phyloP scores from a whole-genome alignment of 176 grass and related monocot genomes.

The Lolium rigidum region DNA sequence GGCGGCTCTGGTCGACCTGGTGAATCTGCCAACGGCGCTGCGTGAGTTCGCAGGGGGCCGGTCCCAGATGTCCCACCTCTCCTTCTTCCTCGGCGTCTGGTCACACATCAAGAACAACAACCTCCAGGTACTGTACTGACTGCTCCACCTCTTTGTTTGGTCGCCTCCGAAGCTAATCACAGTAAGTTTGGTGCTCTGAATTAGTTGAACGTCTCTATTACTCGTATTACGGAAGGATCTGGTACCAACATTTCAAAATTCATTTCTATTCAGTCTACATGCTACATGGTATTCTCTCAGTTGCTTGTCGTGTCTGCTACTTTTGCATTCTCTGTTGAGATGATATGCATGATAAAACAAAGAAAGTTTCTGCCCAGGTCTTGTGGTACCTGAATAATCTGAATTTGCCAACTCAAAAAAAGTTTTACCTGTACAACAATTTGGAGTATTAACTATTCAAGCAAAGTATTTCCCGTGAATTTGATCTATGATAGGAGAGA shows the following conservation, averaged over 20 bases:
- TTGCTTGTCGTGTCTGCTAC: not conserved
- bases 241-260: not conserved
- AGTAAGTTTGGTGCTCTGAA: not conserved
- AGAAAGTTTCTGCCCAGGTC: not conserved
- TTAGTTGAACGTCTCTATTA: not conserved
- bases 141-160: not conserved
- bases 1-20: conserved; percentile 72
- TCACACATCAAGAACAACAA: conserved; percentile 85
- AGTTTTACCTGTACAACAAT: not conserved
- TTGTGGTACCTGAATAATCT: not conserved
- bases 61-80: conserved; percentile 87
- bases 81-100: conserved; percentile 85
- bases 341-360: not conserved
- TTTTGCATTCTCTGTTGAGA: not conserved
- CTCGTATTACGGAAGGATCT: not conserved
- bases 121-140: conserved; percentile 60
- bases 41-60: conserved; percentile 71
- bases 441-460: not conserved
- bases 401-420: not conserved
- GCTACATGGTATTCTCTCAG: not conserved
- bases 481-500: not conserved
- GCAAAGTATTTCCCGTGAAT: not conserved
- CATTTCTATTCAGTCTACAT: not conserved
- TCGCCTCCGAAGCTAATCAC: not conserved
- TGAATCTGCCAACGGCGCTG: conserved; percentile 70